These are phyloP conservation scores for Epichloe coenophiala DNA, from an alignment of 2,329 filamentous ascomycete species.

Conservation along the genomic window DNA sequence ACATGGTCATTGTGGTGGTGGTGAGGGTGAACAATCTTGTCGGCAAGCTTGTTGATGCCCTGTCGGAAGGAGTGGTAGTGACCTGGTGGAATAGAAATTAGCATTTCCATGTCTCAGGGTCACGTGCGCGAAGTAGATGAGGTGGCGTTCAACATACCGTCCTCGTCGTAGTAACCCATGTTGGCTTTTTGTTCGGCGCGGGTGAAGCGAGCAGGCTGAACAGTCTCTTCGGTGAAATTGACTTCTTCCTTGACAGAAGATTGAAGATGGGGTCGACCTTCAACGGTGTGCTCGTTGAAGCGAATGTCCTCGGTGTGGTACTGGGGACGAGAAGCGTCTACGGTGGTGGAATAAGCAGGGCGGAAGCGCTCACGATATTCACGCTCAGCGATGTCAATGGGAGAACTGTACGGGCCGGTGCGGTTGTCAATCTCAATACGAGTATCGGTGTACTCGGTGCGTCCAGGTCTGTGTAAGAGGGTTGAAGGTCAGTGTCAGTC, in stretches of 20 bases:
- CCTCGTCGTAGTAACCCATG: slow-evolving; percentile 55
- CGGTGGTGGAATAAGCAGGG: slow-evolving; percentile 29
- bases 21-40: slow-evolving; percentile 37
- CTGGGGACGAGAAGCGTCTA: slow-evolving; percentile 21
- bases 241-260: slow-evolving; percentile 41
- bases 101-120: slow-evolving; percentile 6
- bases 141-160: slow-evolving; percentile 29
- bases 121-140: slow-evolving; percentile 1
- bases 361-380: slow-evolving; percentile 51
- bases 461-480: slow-evolving; percentile 19
- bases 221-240: slow-evolving; percentile 53
- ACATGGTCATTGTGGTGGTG: slow-evolving; percentile 29
- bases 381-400: slow-evolving; percentile 52
- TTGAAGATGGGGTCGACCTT: slow-evolving; percentile 18
- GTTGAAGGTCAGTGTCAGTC: slow-evolving; percentile 5
- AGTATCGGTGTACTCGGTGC: slow-evolving; percentile 43
- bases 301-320: slow-evolving; percentile 16
- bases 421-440: slow-evolving; percentile 51
- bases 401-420: slow-evolving; percentile 32
- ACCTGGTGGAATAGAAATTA: slow-evolving; percentile 25
- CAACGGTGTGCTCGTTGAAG: slow-evolving; percentile 25
- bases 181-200: slow-evolving; percentile 33
- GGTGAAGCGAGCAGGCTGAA: slow-evolving; percentile 36
- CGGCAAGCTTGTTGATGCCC: slow-evolving; percentile 42
- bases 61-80: slow-evolving; percentile 46